Evolutionary conservation across 2,329 filamentous ascomycete genomes (phyloP).

Genomic region (Cladosporium sp.): DNA sequence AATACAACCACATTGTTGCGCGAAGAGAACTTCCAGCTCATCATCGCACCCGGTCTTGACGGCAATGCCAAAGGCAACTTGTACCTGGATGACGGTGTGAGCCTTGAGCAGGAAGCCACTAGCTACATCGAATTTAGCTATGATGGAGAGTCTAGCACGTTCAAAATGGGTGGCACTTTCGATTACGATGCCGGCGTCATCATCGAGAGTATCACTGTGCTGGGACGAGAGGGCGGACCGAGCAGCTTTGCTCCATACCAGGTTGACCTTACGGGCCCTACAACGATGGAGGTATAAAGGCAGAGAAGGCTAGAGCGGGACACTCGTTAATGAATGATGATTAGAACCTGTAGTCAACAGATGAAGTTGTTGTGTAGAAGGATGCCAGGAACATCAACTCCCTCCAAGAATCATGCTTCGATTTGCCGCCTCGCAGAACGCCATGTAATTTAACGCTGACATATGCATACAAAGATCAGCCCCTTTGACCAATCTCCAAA

Average conservation of each 20-base stretch:
- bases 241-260: neutral
- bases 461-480: too few relatives aligned
- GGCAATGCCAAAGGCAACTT: constrained; percentile 63
- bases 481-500: too few relatives aligned
- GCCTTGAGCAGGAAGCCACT: constrained; percentile 55
- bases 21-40: constrained; percentile 63
- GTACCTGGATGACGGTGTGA: constrained; percentile 75
- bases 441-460: too few relatives aligned
- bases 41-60: constrained; percentile 61
- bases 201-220: constrained; percentile 49
- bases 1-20: constrained; percentile 63
- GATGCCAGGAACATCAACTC: too few relatives aligned
- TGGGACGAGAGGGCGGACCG: constrained; percentile 34
- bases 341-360: too few relatives aligned
- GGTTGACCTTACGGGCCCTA: neutral
- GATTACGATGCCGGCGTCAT: constrained; percentile 45
- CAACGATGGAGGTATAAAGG: neutral
- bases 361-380: too few relatives aligned
- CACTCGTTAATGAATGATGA: too few relatives aligned
- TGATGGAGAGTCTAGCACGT: constrained; percentile 40
- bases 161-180: constrained; percentile 52
- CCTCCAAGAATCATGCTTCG: too few relatives aligned
- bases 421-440: too few relatives aligned
- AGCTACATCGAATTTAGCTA: constrained; percentile 60
- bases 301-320: neutral